Conservation (phyloP, 2,329 filamentous ascomycete species). For the Graphium sp. region DNA sequence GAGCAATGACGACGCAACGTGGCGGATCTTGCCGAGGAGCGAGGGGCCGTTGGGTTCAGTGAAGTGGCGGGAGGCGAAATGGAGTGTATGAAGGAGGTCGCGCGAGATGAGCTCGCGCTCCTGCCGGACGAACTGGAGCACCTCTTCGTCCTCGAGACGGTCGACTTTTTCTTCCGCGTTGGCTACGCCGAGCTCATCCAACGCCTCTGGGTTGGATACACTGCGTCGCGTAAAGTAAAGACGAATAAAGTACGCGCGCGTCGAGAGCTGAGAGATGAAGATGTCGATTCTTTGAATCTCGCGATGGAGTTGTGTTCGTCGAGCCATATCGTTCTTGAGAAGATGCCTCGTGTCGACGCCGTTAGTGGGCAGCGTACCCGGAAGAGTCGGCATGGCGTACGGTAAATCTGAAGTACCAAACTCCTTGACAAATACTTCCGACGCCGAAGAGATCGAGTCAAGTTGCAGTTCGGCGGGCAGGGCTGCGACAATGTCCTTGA, state of each 20-base stretch:
- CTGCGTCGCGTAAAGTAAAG: constrained; percentile 69
- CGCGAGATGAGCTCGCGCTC: constrained; percentile 73
- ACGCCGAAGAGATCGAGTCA: constrained; percentile 11
- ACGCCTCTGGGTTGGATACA: constrained; percentile 28
- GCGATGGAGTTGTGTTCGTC: constrained; percentile 48
- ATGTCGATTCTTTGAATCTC: constrained; percentile 91
- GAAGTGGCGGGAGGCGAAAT: constrained; percentile 66
- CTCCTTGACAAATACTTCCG: constrained; percentile 13
- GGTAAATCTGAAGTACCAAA: too few relatives aligned
- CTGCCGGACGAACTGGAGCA: constrained; percentile 48
- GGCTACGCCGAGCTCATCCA: constrained; percentile 16
- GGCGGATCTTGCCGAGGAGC: constrained; percentile 68
- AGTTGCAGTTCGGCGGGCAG: constrained; percentile 55
- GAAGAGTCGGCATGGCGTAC: background rate
- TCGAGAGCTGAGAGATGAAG: constrained; percentile 65
- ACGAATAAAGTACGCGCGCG: constrained; percentile 71
- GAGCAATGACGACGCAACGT: constrained; percentile 59
- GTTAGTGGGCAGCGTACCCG: constrained; percentile 20
- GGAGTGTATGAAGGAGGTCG: constrained; percentile 58
- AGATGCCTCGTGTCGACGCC: constrained; percentile 30
- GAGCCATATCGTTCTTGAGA: constrained; percentile 28
- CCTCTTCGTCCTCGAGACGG: constrained; percentile 23
- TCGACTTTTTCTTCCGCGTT: constrained; percentile 18
- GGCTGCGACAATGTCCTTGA: constrained; percentile 50
- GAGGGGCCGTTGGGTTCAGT: constrained; percentile 57